Evolutionary conservation across 345 rosid genomes (phyloP).

Genomic region (Gossypium mustelinum): DNA sequence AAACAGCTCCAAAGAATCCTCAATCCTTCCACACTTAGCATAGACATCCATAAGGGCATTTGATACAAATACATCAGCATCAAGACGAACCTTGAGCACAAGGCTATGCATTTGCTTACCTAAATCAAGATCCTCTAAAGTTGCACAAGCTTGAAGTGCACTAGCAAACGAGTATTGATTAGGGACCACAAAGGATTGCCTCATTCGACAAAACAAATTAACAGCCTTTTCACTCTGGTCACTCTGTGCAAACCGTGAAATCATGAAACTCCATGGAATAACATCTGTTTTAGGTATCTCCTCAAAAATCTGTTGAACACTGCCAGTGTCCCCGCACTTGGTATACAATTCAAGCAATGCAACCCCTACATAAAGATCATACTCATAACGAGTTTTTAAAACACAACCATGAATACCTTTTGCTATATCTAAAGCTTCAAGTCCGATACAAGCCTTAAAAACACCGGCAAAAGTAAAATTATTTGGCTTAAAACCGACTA

Average conservation of each 20-base stretch:
- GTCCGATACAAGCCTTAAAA: slow-evolving; percentile 69
- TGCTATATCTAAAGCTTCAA: slow-evolving; percentile 43
- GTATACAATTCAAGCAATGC: slow-evolving; percentile 73
- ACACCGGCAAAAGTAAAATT: slow-evolving; percentile 57
- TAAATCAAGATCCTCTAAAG: slow-evolving; percentile 35
- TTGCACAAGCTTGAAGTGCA: slow-evolving; percentile 66
- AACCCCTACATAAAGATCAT: slow-evolving; percentile 52
- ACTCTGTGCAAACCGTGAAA: slow-evolving; percentile 65
- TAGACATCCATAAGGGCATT: slow-evolving; percentile 81
- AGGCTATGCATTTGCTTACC: slow-evolving; percentile 69
- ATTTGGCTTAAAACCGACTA: slow-evolving; percentile 57
- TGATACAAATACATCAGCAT: slow-evolving; percentile 50
- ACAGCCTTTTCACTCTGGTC: slow-evolving; percentile 47
- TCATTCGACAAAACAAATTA: slow-evolving; percentile 63
- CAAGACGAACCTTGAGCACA: slow-evolving; percentile 51
- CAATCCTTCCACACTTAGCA: slow-evolving; percentile 70
- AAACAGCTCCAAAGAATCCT: slow-evolving; percentile 56
- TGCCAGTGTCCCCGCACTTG: slow-evolving; percentile 35
- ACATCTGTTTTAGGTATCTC: slow-evolving; percentile 73
- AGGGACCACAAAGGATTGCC: slow-evolving; percentile 50
- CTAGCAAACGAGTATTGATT: slow-evolving; percentile 77
- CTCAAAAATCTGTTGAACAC: slow-evolving; percentile 53
- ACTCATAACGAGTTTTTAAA: slow-evolving; percentile 53
- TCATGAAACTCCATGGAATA: slow-evolving; percentile 90
- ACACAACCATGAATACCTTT: slow-evolving; percentile 63